Evolutionary conservation across 371 early-diverging fungal genomes (phyloP), one percentile per base, ranked within the genome.

Genomic region (Smittium culicis): DNA sequence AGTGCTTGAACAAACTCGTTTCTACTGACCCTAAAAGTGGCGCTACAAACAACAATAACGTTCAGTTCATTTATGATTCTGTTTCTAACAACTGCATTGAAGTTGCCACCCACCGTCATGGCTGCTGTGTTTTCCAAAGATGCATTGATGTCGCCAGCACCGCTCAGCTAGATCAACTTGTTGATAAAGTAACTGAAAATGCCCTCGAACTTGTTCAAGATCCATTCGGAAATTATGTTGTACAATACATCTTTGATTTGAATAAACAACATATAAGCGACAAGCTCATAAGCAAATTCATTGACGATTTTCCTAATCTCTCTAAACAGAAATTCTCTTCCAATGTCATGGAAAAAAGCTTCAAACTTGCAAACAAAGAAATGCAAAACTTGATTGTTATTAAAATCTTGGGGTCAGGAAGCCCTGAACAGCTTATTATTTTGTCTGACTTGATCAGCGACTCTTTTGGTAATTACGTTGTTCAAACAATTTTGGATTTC

Each of bases 161-260:
- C 20, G 76, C 74, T 2, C 93, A 93, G 77, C 86, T 86, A 76
- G 73, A 78, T 27, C 91, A 89, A 76, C 78, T 93, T 27, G 91
- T 88, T 14, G 73, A 79, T 1, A 90, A 83, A 58, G 87, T 94
- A 61, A 86, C 86, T 20, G 77, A 74, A 29, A 80, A 94, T 74
- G 89, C 87, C 0, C 79, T 96, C 5, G 73, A 85, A 0, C 78
- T 91, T 35, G 94, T 97, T 30, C 90, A 85, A 76, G 93, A 96
- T 76, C 93, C 94, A 58, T 98, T 91, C 78, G 99, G 94, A 35
- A 98, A 98, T 79, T 98, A 98, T 72, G 99, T 98, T 1, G 93
- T 98, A 28, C 99, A 98, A 79, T 92, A 96, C 61, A 88, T 95
- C 1, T 79, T 95, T 54, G 97, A 97, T 66, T 80, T 93, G 54